Base-by-base conservation (phyloP, 352 stramenopile genomes). In the Globisporangium ultimum region DNA sequence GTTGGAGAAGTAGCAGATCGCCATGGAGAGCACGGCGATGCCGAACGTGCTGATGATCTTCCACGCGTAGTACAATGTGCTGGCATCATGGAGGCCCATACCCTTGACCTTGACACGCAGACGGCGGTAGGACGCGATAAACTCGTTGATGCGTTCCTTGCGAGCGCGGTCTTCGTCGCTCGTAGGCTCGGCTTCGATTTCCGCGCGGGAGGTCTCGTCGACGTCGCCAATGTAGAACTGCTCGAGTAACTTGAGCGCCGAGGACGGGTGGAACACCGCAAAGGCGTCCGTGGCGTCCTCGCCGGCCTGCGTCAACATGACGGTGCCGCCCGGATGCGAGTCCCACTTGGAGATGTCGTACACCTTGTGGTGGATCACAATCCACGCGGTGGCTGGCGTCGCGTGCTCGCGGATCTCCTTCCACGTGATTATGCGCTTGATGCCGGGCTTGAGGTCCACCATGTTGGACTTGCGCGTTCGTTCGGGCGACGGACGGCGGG, bases 211-310 rank as follows among this genome's bases (percentile, higher is more conserved):
- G 54, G 61, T 72, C 61, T 89, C 78, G 57, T 98, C 96, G 14
- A 98, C 75, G 40, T 98, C 93, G 24, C 97, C 97, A 58, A 99
- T 98, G 82, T 97, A 97, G 67, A 98, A 99, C 55, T 97, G 87
- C 64, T 99, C 96, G 58, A 99, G 84, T 53, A 97, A 72, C 61
- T 93, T 93, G 68, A 96, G 93, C 17, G 96, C 97, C 56, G 86
- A 93, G 14, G 89, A 76, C 15, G 96, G 94, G 73, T 99, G 97
- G 70, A 99, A 99, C 46, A 98, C 95, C 14, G 95, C 94, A 71
- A 99, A 99, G 34, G 98, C 97, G 71, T 99, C 97, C 4, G 97
- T 99, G 67, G 97, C 97, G 70, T 99, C 97, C 65, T 98, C 94
- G 41, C 97, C 97, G 1, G 97, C 97, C 68, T 99, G 93, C 24